Evolutionary conservation across 176 grass and related monocot genomes (phyloP), one percentile per base, ranked within the genome.

Genomic region (Oryza australiensis): DNA sequence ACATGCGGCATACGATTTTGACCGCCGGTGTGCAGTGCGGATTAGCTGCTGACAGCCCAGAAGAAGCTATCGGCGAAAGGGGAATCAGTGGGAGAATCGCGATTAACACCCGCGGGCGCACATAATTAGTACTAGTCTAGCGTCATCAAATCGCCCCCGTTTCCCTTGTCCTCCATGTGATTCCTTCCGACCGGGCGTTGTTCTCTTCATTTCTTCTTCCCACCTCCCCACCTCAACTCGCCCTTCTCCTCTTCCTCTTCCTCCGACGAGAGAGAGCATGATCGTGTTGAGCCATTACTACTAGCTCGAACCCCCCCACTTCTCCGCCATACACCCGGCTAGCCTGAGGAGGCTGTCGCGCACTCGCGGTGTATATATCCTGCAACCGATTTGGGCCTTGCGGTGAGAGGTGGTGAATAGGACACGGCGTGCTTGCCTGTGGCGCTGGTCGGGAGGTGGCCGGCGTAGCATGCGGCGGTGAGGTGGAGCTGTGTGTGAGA

Each of bases 121-220:
- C 82, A 78, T 87, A 82, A 89, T 83, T 72, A 67, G 37, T 37
- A 34, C 33, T 5, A 34, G 33, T 5, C n/a, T 4, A 40, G 74
- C 67, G 78, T 60, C 83, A 76, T 59, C 67, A 73, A 78, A 74
- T 70, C 74, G 73, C 66, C 73, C 67, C 78, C 79, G 77, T 78
- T 78, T 27, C 55, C 37, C 83, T 86, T 82, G 88, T 86, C 83
- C 78, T 89, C 83, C 83, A 82, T 86, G 88, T 86, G 83, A 86
- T 69, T 66, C 78, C 79, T 69, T 35, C 78, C 79, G 16, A 38
- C 27, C 70, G 38, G 24, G 37, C 6, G 16, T 27, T 66, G 23
- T 35, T 55, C 85, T 48, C 67, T 83, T 73, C 86, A 65, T 85
- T 85, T 75, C 78, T 65, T 64, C 82, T 65, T 64, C 82, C 70